Base-by-base conservation (phyloP, 1,284 basidiomycete species). In the Afroboletus lepidellus region DNA sequence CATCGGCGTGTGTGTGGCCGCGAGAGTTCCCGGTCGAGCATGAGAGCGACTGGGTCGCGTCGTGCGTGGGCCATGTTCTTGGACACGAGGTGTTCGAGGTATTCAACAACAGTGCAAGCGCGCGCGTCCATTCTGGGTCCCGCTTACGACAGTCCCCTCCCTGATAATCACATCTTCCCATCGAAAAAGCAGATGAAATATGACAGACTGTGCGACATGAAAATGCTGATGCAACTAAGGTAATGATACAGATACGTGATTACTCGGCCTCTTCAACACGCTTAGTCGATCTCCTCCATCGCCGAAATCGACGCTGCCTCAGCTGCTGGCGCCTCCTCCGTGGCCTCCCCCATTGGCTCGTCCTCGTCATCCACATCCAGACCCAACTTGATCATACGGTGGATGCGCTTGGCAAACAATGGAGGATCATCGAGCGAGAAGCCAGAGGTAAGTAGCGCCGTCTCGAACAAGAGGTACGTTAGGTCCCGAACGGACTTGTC, bases 401-500 rank as follows among this genome's bases (percentile, higher is more conserved):
- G 87, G 71, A 98, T 97, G 62, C 96, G 92, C 79, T 89, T 88
- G 61, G 94, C 92, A 74, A 98, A 98, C 63, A 92, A 92, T 60
- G 90, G 86, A 20, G 96, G 97, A 73, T 95, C 91, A 66, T 98
- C 94, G 57, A 99, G 85, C 52, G 93, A 87, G 83, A 99, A 99
- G 54, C 92, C 92, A 51, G 92, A 94, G 41, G 92, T 94, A 60
- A 91, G 86, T 59, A 98, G 86, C 7, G 96, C 90, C 54, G 95
- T 98, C 84, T 99, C 96, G 79, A 92, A 99, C 57, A 98, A 80
- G 48, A 98, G 83, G 79, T 87, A 94, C 49, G 94, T 98, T 62
- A 99, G 77, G 78, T 98, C 96, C 61, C 92, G 87, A 64, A 98
- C 95, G 54, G 95, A 97, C 83, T 96, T 96, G 87, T 99, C 97